Conservation (phyloP, 257 asterid genomes). For the Solanum medicagineum region DNA sequence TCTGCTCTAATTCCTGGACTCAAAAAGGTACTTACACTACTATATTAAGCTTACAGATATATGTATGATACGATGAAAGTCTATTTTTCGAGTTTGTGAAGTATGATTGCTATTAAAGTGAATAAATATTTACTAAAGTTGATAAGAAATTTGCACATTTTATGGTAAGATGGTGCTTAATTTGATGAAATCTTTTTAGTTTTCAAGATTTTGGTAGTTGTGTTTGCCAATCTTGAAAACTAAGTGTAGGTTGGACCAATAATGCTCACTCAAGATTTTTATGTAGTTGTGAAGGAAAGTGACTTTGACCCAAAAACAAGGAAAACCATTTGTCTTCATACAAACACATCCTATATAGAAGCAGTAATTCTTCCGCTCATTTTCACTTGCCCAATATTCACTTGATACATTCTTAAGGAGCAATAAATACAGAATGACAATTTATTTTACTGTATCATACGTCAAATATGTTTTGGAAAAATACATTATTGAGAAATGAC, state of each 20-base stretch:
- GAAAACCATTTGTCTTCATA: not conserved
- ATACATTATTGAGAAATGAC: no score
- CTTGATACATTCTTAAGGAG: no score
- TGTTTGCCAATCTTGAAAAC: not conserved
- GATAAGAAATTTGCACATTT: not conserved
- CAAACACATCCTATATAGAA: no score
- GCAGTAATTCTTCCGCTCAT: no score
- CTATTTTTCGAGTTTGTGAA: not conserved
- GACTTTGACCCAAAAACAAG: not conserved
- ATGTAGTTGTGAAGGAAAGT: not conserved
- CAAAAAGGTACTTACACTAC: slow-evolving; percentile 39
- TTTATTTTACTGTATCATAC: no score
- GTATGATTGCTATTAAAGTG: not conserved
- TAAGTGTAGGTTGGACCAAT: not conserved
- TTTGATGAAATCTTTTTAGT: not conserved
- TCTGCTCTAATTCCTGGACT: slow-evolving; percentile 82
- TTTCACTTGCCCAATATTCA: no score
- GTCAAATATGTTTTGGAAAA: no score
- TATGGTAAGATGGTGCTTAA: not conserved
- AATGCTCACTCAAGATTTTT: not conserved
- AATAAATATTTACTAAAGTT: not conserved
- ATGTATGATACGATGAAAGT: not conserved
- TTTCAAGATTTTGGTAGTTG: not conserved
- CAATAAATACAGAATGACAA: no score
- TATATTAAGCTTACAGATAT: not conserved